Conservation (phyloP, 1,139 yeast species). For the Blastobotrys indianensis region DNA sequence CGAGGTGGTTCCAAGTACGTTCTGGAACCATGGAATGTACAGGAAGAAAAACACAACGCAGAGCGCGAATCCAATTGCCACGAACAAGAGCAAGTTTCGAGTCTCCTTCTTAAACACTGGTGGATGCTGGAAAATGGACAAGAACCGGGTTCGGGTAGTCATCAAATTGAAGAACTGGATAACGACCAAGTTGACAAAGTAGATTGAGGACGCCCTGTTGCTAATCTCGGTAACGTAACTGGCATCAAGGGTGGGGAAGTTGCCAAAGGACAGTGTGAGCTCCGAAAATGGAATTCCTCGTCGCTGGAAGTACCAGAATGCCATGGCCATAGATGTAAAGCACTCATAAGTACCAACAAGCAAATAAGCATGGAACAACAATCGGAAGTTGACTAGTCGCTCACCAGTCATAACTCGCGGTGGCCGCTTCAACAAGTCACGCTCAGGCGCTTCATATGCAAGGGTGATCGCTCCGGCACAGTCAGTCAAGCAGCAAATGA, state of each 20-base stretch:
- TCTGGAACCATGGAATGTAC: conserved; percentile 43
- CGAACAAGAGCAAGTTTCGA: conserved; percentile 31
- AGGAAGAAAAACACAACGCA: conserved; percentile 43
- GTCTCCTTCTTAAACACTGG: conserved; percentile 33
- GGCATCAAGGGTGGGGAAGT: conserved; percentile 27
- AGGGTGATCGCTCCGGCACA: conserved; percentile 43
- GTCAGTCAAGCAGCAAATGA: conserved; percentile 44
- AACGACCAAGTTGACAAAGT: conserved; percentile 46
- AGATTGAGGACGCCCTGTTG: conserved; percentile 43
- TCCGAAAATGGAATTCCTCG: conserved; percentile 34
- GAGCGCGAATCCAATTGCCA: conserved; percentile 39
- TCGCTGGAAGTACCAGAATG: conserved; percentile 38
- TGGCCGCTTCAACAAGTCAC: conserved; percentile 39
- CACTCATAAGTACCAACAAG: conserved; percentile 42
- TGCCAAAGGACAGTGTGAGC: conserved; percentile 39
- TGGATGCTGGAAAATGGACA: conserved; percentile 41
- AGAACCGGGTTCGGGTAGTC: conserved; percentile 43
- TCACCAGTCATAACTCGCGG: conserved; percentile 45
- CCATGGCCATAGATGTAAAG: conserved; percentile 41
- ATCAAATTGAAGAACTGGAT: conserved; percentile 47
- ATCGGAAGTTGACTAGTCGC: conserved; percentile 40
- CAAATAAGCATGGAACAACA: conserved; percentile 43
- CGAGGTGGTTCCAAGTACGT: conserved; percentile 35
- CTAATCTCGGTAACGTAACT: conserved; percentile 20
- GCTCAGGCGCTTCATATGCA: conserved; percentile 44